These are phyloP conservation scores for Asclepias syriaca DNA, from an alignment of 257 asterid species.

Conservation along the genomic window DNA sequence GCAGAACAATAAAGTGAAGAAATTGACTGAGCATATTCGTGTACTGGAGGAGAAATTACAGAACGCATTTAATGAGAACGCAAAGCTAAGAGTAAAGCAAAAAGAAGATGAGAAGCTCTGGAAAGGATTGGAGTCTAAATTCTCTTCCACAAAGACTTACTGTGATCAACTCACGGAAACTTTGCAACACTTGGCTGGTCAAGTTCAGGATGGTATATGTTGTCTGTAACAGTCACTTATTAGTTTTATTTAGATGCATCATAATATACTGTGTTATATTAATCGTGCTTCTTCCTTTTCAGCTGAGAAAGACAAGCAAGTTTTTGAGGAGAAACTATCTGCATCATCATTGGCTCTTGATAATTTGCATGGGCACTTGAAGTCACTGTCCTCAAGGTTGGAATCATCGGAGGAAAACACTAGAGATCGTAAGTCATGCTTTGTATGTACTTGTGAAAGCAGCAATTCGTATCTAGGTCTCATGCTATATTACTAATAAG, in stretches of 20 bases:
- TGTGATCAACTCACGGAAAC: slow-evolving; percentile 85
- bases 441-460: slow-evolving; percentile 8
- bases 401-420: slow-evolving; percentile 64
- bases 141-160: slow-evolving; percentile 63
- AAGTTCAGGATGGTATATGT: slow-evolving; percentile 69
- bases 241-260: slow-evolving; percentile 7
- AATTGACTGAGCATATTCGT: slow-evolving; percentile 56
- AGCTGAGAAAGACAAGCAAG: slow-evolving; percentile 84
- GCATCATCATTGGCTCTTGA: slow-evolving; percentile 67
- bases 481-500: neutral
- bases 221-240: slow-evolving; percentile 2
- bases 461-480: neutral
- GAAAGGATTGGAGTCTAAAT: slow-evolving; percentile 86
- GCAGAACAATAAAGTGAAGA: slow-evolving; percentile 86
- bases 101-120: slow-evolving; percentile 96
- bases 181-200: slow-evolving; percentile 61
- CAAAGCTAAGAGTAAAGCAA: slow-evolving; percentile 74
- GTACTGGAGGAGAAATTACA: slow-evolving; percentile 82
- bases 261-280: slow-evolving; percentile 17
- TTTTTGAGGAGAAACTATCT: slow-evolving; percentile 67
- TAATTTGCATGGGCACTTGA: slow-evolving; percentile 58
- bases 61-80: slow-evolving; percentile 80
- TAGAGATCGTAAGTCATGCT: slow-evolving; percentile 58
- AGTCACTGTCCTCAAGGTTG: slow-evolving; percentile 59
- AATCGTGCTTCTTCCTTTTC: slow-evolving; percentile 25